A percentile compares a stretch with the other conserved stretches of the same genome.
These are phyloP conservation scores for Leucogyrophana mollusca DNA, from an alignment of 768 basidiomycete genomes.

Conservation along the genomic window DNA sequence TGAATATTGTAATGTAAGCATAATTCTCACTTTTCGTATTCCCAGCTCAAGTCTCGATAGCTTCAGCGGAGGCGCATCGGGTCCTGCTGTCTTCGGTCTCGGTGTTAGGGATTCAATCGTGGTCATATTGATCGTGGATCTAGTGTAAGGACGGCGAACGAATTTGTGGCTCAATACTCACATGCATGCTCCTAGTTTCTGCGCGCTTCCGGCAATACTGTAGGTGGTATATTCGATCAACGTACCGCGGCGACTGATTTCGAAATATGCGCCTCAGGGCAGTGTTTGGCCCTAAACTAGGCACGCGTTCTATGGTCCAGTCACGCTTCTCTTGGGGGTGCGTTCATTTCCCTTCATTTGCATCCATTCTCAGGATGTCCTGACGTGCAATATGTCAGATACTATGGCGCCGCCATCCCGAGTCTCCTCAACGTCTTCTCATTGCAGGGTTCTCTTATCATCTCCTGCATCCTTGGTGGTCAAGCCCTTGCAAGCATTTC, in stretches of 20 bases:
- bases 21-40: neutral
- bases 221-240: slow-evolving; percentile 22
- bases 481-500: slow-evolving; percentile 51
- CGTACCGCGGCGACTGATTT: no score
- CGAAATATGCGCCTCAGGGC: slow-evolving; percentile 34
- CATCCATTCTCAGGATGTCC: neutral
- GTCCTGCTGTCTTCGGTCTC: slow-evolving; percentile 55
- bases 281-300: slow-evolving; percentile 68
- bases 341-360: neutral
- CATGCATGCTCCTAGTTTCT: slow-evolving; percentile 23
- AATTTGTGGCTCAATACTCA: slow-evolving; percentile 2
- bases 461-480: slow-evolving; percentile 59
- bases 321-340: slow-evolving; percentile 50
- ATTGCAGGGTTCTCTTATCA: slow-evolving; percentile 53
- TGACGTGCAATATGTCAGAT: slow-evolving; percentile 33
- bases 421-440: slow-evolving; percentile 52
- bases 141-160: neutral
- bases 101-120: slow-evolving; percentile 53
- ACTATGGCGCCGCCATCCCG: slow-evolving; percentile 45
- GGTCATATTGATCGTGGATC: slow-evolving; percentile 52
- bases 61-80: slow-evolving; percentile 61
- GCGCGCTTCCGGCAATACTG: slow-evolving; percentile 38
- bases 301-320: slow-evolving; percentile 73
- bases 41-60: no score
- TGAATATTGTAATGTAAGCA: slow-evolving; percentile 46